Conservation (phyloP, 257 asterid species). For the Gynochthodes officinalis region DNA sequence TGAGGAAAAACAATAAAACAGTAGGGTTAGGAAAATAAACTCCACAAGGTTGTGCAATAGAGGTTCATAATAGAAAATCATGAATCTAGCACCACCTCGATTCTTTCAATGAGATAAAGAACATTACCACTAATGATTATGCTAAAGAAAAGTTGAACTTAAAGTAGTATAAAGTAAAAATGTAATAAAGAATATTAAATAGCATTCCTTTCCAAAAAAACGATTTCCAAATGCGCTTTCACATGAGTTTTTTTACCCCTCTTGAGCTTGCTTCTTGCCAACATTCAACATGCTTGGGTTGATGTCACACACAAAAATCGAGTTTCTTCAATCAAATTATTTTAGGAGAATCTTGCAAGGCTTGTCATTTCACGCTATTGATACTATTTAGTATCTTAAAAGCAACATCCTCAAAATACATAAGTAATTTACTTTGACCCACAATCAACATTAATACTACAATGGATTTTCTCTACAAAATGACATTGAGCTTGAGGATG, state of each 20-base stretch:
- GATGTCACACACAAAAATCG: constrained; percentile 78
- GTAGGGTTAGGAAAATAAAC: too few species aligned
- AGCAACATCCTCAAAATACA: constrained; percentile 85
- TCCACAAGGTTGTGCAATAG: too few species aligned
- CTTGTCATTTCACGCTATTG: constrained; percentile 49
- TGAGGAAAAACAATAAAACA: too few species aligned
- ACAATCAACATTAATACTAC: constrained; percentile 15
- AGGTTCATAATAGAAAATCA: too few species aligned
- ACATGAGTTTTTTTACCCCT: constrained; percentile 48
- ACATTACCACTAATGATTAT: too few species aligned
- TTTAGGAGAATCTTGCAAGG: constrained; percentile 59
- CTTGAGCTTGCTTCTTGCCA: constrained; percentile 79
- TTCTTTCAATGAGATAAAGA: too few species aligned
- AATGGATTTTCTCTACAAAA: not conserved
- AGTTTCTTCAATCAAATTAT: constrained; percentile 60
- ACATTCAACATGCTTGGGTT: constrained; percentile 84
- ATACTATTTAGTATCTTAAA: constrained; percentile 74
- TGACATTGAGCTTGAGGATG: not conserved
- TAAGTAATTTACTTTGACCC: constrained; percentile 18
- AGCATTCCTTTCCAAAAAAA: not conserved
- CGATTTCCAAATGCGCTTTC: constrained; percentile 3
- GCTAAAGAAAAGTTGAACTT: constrained; percentile 31
- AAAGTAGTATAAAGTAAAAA: too few species aligned
- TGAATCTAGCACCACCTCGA: too few species aligned
- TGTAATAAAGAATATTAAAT: not conserved